phyloP scores from a whole-genome alignment of 2,329 filamentous ascomycete species.

The Onygenales sp. region DNA sequence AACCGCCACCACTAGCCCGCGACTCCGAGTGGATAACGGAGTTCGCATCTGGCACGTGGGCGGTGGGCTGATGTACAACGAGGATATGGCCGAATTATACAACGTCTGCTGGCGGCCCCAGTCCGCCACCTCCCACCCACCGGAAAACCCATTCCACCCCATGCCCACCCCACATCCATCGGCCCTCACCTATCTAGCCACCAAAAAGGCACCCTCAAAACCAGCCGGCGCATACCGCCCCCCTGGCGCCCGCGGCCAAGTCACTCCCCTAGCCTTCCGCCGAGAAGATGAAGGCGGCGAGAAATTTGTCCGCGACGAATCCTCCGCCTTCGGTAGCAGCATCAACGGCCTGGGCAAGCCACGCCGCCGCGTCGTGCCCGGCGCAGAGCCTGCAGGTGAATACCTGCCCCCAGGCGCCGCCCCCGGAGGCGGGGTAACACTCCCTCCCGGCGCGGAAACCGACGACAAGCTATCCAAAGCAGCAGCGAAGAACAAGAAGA shows the following conservation, averaged over 20 bases:
- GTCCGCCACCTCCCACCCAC: slow-evolving; percentile 48
- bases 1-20: slow-evolving; percentile 94
- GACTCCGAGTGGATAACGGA: slow-evolving; percentile 92
- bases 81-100: slow-evolving; percentile 92
- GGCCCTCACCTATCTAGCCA: slow-evolving; percentile 70
- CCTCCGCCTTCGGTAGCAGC: slow-evolving; percentile 45
- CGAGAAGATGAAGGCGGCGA: slow-evolving; percentile 94
- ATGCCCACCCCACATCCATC: slow-evolving; percentile 74
- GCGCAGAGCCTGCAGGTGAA: slow-evolving; percentile 64
- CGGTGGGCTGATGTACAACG: slow-evolving; percentile 84
- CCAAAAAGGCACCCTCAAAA: slow-evolving; percentile 89
- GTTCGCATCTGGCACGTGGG: slow-evolving; percentile 90
- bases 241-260: slow-evolving; percentile 79
- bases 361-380: slow-evolving; percentile 71
- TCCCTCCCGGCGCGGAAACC: slow-evolving; percentile 53
- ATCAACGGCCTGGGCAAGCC: slow-evolving; percentile 72
- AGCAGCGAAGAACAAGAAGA: slow-evolving; percentile 96
- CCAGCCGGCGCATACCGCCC: slow-evolving; percentile 94
- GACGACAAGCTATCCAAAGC: slow-evolving; percentile 73
- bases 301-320: slow-evolving; percentile 71
- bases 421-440: slow-evolving; percentile 55
- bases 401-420: slow-evolving; percentile 59
- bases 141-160: slow-evolving; percentile 62
- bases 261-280: slow-evolving; percentile 90
- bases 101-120: slow-evolving; percentile 81